Conservation (phyloP, 257 asterid genomes). For the Primulina tabacum region DNA sequence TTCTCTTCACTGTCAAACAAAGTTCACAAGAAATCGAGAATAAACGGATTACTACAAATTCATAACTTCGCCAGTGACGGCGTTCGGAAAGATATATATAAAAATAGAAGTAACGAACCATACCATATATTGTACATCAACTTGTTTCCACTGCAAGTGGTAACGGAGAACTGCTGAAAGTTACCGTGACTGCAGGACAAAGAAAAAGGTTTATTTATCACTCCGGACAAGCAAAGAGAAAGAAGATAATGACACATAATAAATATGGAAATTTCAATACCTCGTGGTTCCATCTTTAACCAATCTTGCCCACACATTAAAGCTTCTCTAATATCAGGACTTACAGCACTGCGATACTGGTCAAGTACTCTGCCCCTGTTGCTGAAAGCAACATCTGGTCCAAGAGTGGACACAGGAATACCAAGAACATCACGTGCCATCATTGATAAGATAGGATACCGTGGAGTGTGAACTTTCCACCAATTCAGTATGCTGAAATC, state of each 20-base stretch:
- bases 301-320: conserved; percentile 93
- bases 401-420: conserved; percentile 77
- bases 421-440: conserved; percentile 93
- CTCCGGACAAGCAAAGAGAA: conserved; percentile 1
- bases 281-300: conserved; percentile 71
- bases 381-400: conserved; percentile 63
- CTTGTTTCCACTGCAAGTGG: conserved; percentile 49
- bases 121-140: conserved; percentile 38
- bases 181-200: conserved; percentile 36
- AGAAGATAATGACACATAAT: background rate
- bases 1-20: conserved; percentile 32
- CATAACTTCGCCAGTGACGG: background rate
- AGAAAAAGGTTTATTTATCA: background rate
- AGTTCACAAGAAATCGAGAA: conserved; percentile 31
- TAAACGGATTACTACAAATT: conserved; percentile 22
- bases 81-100: conserved; percentile 4
- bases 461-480: conserved; percentile 99
- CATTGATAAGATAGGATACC: conserved; percentile 89
- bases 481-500: conserved; percentile 89
- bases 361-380: conserved; percentile 68
- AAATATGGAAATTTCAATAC: conserved; percentile 30
- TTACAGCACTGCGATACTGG: conserved; percentile 49
- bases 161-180: conserved; percentile 42
- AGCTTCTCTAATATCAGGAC: conserved; percentile 80
- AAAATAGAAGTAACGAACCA: conserved; percentile 14